These are phyloP conservation scores for Cryptosporidium meleagridis DNA, from an alignment of 169 alveolate species.

Conservation along the genomic window DNA sequence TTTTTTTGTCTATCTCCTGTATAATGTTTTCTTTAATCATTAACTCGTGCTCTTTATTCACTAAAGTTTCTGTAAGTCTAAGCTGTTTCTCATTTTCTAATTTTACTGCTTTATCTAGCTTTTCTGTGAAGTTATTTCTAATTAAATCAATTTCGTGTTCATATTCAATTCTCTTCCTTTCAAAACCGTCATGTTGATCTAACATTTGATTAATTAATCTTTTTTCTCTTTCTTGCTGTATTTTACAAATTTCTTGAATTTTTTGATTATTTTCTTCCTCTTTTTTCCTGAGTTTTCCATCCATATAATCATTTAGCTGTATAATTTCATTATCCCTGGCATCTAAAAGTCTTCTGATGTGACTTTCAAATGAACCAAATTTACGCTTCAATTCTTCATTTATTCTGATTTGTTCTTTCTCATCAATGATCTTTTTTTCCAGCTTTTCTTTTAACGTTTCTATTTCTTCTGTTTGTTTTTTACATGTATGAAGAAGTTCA, in stretches of 20 bases:
- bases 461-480: slow-evolving; percentile 49
- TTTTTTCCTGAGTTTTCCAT: slow-evolving; percentile 50
- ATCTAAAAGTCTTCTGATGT: slow-evolving; percentile 62
- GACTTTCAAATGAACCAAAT: slow-evolving; percentile 69
- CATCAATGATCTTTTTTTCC: slow-evolving; percentile 9
- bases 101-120: slow-evolving; percentile 50
- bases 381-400: slow-evolving; percentile 43
- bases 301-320: slow-evolving; percentile 73
- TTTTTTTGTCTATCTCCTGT: slow-evolving; percentile 59
- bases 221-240: slow-evolving; percentile 67
- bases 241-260: slow-evolving; percentile 62
- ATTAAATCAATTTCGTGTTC: slow-evolving; percentile 61
- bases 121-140: slow-evolving; percentile 23
- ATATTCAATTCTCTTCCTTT: slow-evolving; percentile 59
- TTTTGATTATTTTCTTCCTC: slow-evolving; percentile 53
- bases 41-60: slow-evolving; percentile 69
- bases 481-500: slow-evolving; percentile 16
- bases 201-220: slow-evolving; percentile 53
- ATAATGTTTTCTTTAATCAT: slow-evolving; percentile 54
- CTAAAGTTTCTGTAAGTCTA: slow-evolving; percentile 62
- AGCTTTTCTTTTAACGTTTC: slow-evolving; percentile 7
- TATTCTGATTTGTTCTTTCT: slow-evolving; percentile 35
- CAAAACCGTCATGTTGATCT: slow-evolving; percentile 75
- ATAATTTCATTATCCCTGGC: slow-evolving; percentile 74
- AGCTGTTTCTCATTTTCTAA: slow-evolving; percentile 62